These are phyloP conservation scores for Fistulinella cinereoalba DNA, from an alignment of 1,284 basidiomycete genomes.

Conservation along the genomic window DNA sequence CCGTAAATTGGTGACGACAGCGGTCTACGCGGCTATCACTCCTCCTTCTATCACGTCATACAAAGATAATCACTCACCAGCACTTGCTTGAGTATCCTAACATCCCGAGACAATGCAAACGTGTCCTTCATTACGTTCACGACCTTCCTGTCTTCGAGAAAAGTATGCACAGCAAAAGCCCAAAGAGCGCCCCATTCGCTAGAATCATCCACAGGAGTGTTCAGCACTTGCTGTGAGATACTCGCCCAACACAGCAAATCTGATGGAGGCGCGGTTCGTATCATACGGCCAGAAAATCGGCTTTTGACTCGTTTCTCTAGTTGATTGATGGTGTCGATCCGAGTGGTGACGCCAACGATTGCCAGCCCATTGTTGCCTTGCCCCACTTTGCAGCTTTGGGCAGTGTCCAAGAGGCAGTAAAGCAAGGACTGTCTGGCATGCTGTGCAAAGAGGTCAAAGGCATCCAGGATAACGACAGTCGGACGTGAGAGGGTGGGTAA, in stretches of 20 bases:
- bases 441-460: conserved; percentile 87
- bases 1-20: conserved; percentile 45
- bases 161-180: conserved; percentile 55
- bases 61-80: conserved; percentile 50
- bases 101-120: conserved; percentile 65
- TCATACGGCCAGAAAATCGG: conserved; percentile 87
- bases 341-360: conserved; percentile 79
- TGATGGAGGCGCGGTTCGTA: conserved; percentile 66
- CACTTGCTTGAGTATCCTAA: conserved; percentile 60
- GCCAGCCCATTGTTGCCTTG: conserved; percentile 66
- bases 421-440: conserved; percentile 86
- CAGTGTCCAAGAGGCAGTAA: conserved; percentile 87
- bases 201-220: conserved; percentile 25
- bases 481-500: conserved; percentile 77
- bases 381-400: conserved; percentile 61
- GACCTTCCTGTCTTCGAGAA: conserved; percentile 48
- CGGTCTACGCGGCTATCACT: conserved; percentile 44
- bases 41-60: conserved; percentile 23
- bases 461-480: conserved; percentile 81
- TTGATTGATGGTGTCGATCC: conserved; percentile 84
- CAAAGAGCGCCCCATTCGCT: conserved; percentile 57
- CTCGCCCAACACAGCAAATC: conserved; percentile 52
- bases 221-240: conserved; percentile 46
- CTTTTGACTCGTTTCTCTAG: conserved; percentile 96
- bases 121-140: conserved; percentile 52